These are phyloP conservation scores for Tulasnella sp. DNA, from an alignment of 768 basidiomycete species.

Conservation along the genomic window DNA sequence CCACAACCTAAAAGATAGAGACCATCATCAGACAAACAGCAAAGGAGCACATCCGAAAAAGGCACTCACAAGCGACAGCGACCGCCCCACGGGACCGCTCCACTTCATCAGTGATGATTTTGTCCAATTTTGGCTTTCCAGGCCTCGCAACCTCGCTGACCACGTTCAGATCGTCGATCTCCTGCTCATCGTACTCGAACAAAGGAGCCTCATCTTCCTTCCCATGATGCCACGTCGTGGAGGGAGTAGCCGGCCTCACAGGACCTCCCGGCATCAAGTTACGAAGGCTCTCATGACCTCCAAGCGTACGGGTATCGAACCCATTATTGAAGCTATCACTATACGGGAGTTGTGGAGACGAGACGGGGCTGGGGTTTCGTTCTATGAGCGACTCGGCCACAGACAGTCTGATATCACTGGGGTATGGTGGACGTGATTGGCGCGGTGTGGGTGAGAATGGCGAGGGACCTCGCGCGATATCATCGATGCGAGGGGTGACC, in stretches of 20 bases:
- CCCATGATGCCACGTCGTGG: not conserved
- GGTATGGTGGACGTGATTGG: not conserved
- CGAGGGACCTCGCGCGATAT: not conserved
- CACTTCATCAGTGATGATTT: slow-evolving; percentile 57
- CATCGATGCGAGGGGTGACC: not conserved
- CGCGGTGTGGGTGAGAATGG: not conserved
- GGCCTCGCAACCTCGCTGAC: slow-evolving; percentile 53
- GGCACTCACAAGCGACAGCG: slow-evolving; percentile 56
- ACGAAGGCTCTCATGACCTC: slow-evolving; percentile 2
- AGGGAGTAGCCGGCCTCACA: not conserved
- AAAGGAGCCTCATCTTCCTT: slow-evolving; percentile 26
- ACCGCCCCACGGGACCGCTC: slow-evolving; percentile 42
- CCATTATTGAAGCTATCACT: not conserved
- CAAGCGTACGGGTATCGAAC: slow-evolving; percentile 9
- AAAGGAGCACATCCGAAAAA: not conserved
- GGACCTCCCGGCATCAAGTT: slow-evolving; percentile 3
- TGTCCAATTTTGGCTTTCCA: slow-evolving; percentile 55
- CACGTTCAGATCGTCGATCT: slow-evolving; percentile 47
- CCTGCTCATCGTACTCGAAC: slow-evolving; percentile 44
- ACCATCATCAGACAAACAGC: not conserved
- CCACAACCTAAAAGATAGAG: slow-evolving; percentile 48
- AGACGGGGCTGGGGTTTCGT: not conserved
- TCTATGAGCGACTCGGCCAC: slow-evolving; percentile 7
- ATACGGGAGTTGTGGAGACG: not conserved
- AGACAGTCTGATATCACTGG: slow-evolving; percentile 2